These are phyloP conservation scores for Citrus trifoliata DNA, from an alignment of 345 rosid species.

Conservation along the genomic window DNA sequence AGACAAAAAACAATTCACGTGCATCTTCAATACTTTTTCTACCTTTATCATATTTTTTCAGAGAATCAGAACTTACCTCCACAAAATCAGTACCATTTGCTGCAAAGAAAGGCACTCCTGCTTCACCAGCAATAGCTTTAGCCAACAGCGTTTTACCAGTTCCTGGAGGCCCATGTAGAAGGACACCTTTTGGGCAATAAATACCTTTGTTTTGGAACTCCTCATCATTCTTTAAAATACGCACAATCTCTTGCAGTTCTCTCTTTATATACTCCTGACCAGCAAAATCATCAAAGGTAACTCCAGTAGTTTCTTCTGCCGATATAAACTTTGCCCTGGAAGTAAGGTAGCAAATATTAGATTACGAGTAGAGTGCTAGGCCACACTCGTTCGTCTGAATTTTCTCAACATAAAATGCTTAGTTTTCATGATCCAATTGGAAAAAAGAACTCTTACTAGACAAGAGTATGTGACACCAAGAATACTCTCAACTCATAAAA, in stretches of 20 bases:
- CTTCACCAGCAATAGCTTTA: slow-evolving; percentile 99
- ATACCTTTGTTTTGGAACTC: slow-evolving; percentile 91
- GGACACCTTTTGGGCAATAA: slow-evolving; percentile 96
- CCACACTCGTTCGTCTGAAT: neutral
- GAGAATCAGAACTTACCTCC: slow-evolving; percentile 48
- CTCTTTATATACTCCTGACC: slow-evolving; percentile 95
- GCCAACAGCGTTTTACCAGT: slow-evolving; percentile 97
- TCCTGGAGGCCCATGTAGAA: slow-evolving; percentile 97
- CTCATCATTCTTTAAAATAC: slow-evolving; percentile 85
- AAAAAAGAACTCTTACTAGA: neutral
- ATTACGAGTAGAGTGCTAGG: neutral
- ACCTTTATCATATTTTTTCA: neutral
- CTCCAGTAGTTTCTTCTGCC: slow-evolving; percentile 93
- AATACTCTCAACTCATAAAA: neutral
- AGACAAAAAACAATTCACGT: neutral
- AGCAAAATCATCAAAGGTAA: slow-evolving; percentile 95
- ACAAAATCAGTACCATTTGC: slow-evolving; percentile 97
- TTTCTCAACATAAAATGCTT: slow-evolving; percentile 3
- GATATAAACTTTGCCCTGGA: slow-evolving; percentile 90
- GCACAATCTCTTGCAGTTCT: slow-evolving; percentile 88
- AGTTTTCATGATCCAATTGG: neutral
- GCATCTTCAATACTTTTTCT: neutral
- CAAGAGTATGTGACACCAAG: neutral
- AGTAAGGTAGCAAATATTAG: slow-evolving; percentile 20
- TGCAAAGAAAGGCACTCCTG: slow-evolving; percentile 95